Evolutionary conservation across 1,284 basidiomycete species (phyloP).

Genomic region (Apiotrichum akiyoshidainum): DNA sequence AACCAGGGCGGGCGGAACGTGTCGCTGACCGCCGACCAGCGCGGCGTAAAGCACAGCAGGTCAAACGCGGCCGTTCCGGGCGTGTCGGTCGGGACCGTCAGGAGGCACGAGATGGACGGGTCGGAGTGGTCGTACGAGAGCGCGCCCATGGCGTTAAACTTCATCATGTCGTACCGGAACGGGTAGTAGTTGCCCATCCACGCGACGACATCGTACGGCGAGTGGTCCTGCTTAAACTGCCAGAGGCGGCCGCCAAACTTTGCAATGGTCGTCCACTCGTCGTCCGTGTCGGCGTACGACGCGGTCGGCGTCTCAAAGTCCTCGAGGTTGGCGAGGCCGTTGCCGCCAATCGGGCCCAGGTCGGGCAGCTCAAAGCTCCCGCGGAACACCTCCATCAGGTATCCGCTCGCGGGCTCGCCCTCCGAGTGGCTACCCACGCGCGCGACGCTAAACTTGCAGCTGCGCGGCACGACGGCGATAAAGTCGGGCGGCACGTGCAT

Average conservation of each 20-base stretch:
- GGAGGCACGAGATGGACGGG: constrained; percentile 38
- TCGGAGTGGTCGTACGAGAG: constrained; percentile 56
- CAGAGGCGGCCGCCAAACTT: constrained; percentile 13
- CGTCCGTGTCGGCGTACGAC: constrained; percentile 56
- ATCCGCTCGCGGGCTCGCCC: constrained; percentile 34
- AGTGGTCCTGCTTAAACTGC: constrained; percentile 54
- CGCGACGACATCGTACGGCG: constrained; percentile 60
- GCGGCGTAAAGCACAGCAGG: constrained; percentile 25
- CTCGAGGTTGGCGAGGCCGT: constrained; percentile 61
- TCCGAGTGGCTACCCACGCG: constrained; percentile 3
- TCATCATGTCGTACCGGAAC: constrained; percentile 66
- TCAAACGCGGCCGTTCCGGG: constrained; percentile 55
- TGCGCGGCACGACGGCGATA: constrained; percentile 62
- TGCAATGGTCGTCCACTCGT: constrained; percentile 54
- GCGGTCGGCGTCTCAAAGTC: constrained; percentile 66
- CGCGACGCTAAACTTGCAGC: constrained; percentile 62
- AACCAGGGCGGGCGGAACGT: constrained; percentile 54
- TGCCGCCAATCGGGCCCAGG: constrained; percentile 63
- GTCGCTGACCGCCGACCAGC: constrained; percentile 40
- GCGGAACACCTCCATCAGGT: constrained; percentile 63
- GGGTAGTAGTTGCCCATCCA: constrained; percentile 69
- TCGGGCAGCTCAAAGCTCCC: constrained; percentile 64
- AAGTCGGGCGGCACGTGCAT: constrained; percentile 65
- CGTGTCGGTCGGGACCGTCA: constrained; percentile 53
- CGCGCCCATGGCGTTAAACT: constrained; percentile 64